Evolutionary conservation across 192 early-diverging fungal genomes (phyloP).

Genomic region (Tieghemiomyces parasiticus): DNA sequence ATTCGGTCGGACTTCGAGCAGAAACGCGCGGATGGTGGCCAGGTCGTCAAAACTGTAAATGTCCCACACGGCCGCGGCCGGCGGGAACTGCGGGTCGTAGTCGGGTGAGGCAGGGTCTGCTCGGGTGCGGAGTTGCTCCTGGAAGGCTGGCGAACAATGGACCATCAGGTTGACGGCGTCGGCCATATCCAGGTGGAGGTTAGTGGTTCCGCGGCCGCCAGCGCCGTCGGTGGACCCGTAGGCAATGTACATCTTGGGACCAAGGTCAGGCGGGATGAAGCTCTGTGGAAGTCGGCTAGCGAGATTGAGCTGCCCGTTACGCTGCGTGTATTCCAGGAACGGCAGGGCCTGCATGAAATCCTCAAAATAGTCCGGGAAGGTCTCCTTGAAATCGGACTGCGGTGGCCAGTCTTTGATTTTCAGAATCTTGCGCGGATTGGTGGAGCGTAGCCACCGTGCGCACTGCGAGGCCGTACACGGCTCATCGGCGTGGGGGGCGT

Average conservation of each 20-base stretch:
- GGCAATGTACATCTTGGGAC: constrained; percentile 62
- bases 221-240: constrained; percentile 38
- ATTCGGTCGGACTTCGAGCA: constrained; percentile 14
- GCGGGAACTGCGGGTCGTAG: neutral
- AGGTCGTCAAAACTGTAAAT: constrained; percentile 31
- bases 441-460: too few relatives aligned
- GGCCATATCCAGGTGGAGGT: constrained; percentile 63
- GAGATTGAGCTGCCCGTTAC: constrained; percentile 37
- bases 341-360: constrained; percentile 41
- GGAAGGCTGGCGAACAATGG: constrained; percentile 19
- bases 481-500: too few relatives aligned
- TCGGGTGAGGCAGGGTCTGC: neutral
- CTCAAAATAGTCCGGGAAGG: constrained; percentile 34
- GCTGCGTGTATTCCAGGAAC: constrained; percentile 36
- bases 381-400: constrained; percentile 30
- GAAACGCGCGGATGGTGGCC: constrained; percentile 21
- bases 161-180: constrained; percentile 70
- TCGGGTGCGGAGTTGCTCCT: too few relatives aligned
- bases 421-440: constrained; percentile 17
- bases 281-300: constrained; percentile 32
- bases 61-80: constrained; percentile 43
- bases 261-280: constrained; percentile 49
- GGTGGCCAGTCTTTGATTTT: constrained; percentile 56
- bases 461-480: too few relatives aligned
- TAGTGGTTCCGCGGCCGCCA: constrained; percentile 46